phyloP scores from a whole-genome alignment of 108 stramenopile species.

The Cyclotella sp. region DNA sequence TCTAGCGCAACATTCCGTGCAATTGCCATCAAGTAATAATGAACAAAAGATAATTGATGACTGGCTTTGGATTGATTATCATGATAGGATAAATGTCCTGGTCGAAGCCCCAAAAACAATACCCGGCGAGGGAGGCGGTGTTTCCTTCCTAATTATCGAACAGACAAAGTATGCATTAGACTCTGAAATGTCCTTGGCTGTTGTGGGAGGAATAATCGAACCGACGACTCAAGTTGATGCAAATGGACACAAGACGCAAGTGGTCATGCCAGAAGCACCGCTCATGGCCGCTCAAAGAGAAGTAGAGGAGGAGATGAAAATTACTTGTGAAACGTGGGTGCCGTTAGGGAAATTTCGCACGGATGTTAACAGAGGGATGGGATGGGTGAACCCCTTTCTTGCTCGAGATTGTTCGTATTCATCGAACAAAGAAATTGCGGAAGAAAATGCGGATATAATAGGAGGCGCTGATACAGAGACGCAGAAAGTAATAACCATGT shows the following conservation, averaged over 20 bases:
- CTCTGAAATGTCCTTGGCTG: constrained; percentile 59
- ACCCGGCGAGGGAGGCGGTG: constrained; percentile 36
- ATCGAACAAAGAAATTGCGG: constrained; percentile 1
- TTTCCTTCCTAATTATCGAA: constrained; percentile 69
- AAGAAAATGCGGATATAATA: constrained; percentile 46
- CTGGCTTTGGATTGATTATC: constrained; percentile 90
- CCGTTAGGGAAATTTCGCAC: constrained; percentile 73
- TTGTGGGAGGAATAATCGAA: constrained; percentile 86
- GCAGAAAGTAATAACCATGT: constrained; percentile 59
- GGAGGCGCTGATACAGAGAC: constrained; percentile 77
- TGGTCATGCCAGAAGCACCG: constrained; percentile 55
- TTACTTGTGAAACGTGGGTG: constrained; percentile 58
- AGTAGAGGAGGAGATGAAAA: constrained; percentile 75
- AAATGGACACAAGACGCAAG: not conserved
- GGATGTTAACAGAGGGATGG: constrained; percentile 87
- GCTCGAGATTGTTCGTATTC: constrained; percentile 58
- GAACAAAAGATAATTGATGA: constrained; percentile 64
- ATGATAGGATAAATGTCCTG: constrained; percentile 87
- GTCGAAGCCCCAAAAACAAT: constrained; percentile 54
- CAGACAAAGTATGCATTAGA: constrained; percentile 87
- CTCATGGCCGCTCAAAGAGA: constrained; percentile 65
- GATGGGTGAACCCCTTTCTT: constrained; percentile 73
- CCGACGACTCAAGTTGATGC: constrained; percentile 16
- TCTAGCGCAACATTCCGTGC: constrained; percentile 71
- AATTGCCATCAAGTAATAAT: constrained; percentile 42